Evolutionary conservation across 768 basidiomycete genomes (phyloP).

Genomic region (Megacollybia marginata): DNA sequence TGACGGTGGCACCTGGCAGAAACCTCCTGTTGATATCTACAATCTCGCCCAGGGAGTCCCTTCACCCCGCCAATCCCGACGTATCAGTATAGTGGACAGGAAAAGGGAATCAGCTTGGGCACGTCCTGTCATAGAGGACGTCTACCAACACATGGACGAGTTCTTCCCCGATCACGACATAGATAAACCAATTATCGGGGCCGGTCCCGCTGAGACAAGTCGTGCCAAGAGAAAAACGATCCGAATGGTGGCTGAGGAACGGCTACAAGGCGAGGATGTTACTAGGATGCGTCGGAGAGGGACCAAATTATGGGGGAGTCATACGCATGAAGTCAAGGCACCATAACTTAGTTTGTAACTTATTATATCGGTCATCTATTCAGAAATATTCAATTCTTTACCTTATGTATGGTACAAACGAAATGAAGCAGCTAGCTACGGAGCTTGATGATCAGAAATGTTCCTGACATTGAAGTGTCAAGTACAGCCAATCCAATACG

Average conservation of each 20-base stretch:
- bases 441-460: conserved; percentile 35
- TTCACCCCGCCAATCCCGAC: background rate
- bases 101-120: conserved; percentile 25
- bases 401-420: too few species aligned
- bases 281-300: conserved; percentile 27
- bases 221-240: conserved; percentile 65
- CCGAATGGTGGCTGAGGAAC: conserved; percentile 72
- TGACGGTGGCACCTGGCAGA: conserved; percentile 19
- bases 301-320: conserved; percentile 37
- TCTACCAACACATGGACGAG: conserved; percentile 71
- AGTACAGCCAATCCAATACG: conserved; percentile 2
- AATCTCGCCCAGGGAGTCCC: background rate
- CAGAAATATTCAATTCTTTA: too few species aligned
- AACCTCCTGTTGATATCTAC: conserved; percentile 15
- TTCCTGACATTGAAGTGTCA: conserved; percentile 33
- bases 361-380: too few species aligned
- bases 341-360: conserved; percentile 6
- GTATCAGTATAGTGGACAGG: conserved; percentile 9
- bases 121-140: conserved; percentile 70
- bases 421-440: too few species aligned
- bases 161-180: conserved; percentile 89
- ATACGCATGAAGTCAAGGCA: conserved; percentile 32
- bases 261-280: conserved; percentile 44
- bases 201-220: conserved; percentile 32
- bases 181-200: conserved; percentile 69